Evolutionary conservation across 129 eudicot genomes (phyloP).

Genomic region (Flaveria linearis): DNA sequence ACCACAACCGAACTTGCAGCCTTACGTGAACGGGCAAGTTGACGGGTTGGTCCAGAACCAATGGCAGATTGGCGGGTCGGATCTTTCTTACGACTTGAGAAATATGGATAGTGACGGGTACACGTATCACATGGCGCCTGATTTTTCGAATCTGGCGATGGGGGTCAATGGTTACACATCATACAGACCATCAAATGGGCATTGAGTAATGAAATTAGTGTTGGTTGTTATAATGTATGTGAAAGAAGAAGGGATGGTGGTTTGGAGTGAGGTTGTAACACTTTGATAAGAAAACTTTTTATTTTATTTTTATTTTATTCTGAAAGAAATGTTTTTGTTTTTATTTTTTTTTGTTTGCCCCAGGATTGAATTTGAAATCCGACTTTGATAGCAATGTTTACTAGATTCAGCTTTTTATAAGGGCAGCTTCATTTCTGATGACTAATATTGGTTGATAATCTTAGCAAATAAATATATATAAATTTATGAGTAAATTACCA

Average conservation of each 20-base stretch:
- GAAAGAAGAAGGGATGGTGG: slow-evolving; percentile 36
- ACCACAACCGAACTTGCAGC: slow-evolving; percentile 47
- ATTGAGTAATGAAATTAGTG: slow-evolving; percentile 39
- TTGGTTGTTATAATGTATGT: slow-evolving; percentile 56
- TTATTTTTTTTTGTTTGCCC: neutral
- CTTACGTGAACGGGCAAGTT: slow-evolving; percentile 56
- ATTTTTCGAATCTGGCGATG: slow-evolving; percentile 51
- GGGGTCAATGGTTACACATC: slow-evolving; percentile 68
- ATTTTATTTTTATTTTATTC: slow-evolving; percentile 14
- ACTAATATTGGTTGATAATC: neutral
- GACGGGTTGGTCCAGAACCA: slow-evolving; percentile 61
- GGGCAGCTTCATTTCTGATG: neutral
- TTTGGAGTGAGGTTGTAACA: slow-evolving; percentile 62
- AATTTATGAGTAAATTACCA: too few relatives aligned
- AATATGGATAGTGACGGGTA: slow-evolving; percentile 54
- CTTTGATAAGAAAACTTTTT: slow-evolving; percentile 40
- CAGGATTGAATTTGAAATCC: slow-evolving; percentile 28
- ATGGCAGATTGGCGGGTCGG: slow-evolving; percentile 78
- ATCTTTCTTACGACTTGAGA: slow-evolving; percentile 43
- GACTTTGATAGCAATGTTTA: slow-evolving; percentile 28
- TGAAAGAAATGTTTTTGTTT: slow-evolving; percentile 44
- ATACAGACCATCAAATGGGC: slow-evolving; percentile 75
- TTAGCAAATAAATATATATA: too few relatives aligned
- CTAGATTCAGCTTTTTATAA: slow-evolving; percentile 26
- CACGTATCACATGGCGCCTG: slow-evolving; percentile 44